These are phyloP conservation scores for Amanita polypyramis DNA, from an alignment of 768 basidiomycete genomes.

Conservation along the genomic window DNA sequence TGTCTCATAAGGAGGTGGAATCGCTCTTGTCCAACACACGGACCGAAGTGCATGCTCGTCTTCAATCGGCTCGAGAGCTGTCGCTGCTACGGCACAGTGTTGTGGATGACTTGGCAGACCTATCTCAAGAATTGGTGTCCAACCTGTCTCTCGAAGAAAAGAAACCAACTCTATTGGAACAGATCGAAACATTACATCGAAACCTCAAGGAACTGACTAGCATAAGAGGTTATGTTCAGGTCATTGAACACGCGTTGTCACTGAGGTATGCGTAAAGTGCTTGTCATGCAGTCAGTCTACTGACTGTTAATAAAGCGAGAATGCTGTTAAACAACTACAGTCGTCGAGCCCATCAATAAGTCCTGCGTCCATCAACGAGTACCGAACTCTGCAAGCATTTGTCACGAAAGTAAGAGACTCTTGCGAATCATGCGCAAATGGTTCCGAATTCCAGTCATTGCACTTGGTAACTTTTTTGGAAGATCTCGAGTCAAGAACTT, in stretches of 20 bases:
- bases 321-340: constrained; percentile 43
- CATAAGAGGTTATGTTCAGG: constrained; percentile 65
- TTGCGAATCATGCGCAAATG: constrained; percentile 37
- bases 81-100: constrained; percentile 69
- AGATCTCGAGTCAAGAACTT: constrained; percentile 57
- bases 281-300: not conserved
- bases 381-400: constrained; percentile 52
- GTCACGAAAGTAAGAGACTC: constrained; percentile 36
- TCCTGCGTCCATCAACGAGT: constrained; percentile 38
- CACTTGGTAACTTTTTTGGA: constrained; percentile 55
- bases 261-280: constrained; percentile 45
- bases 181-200: constrained; percentile 70
- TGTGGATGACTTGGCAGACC: constrained; percentile 63
- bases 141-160: constrained; percentile 35
- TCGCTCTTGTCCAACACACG: constrained; percentile 38
- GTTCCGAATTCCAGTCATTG: constrained; percentile 36
- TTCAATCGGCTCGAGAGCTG: constrained; percentile 61
- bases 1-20: constrained; percentile 40
- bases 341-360: constrained; percentile 27
- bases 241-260: constrained; percentile 59
- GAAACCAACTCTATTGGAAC: constrained; percentile 65
- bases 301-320: constrained; percentile 33
- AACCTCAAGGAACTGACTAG: constrained; percentile 68
- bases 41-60: constrained; percentile 31
- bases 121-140: constrained; percentile 57